phyloP scores from a whole-genome alignment of 1,284 basidiomycete genomes.

The Lentinula novae-zelandiae region DNA sequence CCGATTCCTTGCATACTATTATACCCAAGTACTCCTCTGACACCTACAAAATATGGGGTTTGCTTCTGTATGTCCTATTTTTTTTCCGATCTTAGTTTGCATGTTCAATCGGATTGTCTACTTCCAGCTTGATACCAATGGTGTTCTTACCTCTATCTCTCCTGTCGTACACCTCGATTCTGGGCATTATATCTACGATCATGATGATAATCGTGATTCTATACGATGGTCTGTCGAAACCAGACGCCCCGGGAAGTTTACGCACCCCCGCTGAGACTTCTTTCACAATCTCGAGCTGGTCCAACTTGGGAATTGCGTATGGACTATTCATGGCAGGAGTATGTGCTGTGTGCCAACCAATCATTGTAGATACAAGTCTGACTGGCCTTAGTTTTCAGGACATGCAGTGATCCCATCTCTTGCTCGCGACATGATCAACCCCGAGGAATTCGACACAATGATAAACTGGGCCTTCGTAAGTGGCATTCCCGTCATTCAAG shows the following conservation, averaged over 20 bases:
- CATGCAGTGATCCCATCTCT: conserved; percentile 92
- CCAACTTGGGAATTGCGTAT: conserved; percentile 72
- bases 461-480: conserved; percentile 81
- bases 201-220: conserved; percentile 80
- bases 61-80: conserved; percentile 56
- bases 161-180: conserved; percentile 81
- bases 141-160: conserved; percentile 81
- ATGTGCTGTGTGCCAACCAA: conserved; percentile 23
- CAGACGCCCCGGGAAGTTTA: conserved; percentile 78
- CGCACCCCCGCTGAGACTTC: conserved; percentile 73
- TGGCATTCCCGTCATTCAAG: conserved; percentile 9
- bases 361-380: neutral
- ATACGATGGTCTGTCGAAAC: conserved; percentile 81
- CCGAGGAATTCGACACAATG: conserved; percentile 78
- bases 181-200: conserved; percentile 80
- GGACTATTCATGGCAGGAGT: conserved; percentile 96
- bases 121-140: conserved; percentile 59
- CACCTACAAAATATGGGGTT: conserved; percentile 74
- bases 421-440: conserved; percentile 87
- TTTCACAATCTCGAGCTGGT: conserved; percentile 51
- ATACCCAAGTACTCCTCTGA: conserved; percentile 64
- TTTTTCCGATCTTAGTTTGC: neutral
- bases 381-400: conserved; percentile 70
- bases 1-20: conserved; percentile 78
- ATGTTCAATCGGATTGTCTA: neutral